A percentile compares a stretch with the other conserved stretches of the same genome.
Evolutionary conservation across 2,329 filamentous ascomycete genomes (phyloP).

Genomic region (Capronia coronata): DNA sequence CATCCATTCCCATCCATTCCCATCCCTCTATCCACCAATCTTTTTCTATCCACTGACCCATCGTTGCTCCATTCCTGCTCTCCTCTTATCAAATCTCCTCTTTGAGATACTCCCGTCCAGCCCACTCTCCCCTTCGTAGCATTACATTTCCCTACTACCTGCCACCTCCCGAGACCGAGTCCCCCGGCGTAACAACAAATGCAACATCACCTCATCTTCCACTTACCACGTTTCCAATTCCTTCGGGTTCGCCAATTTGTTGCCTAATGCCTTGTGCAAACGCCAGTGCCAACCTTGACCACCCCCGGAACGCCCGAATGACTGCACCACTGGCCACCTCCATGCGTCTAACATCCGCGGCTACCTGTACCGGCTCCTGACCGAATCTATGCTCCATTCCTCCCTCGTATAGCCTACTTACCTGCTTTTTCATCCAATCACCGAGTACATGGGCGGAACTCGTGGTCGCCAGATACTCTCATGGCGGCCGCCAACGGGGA

Average conservation of each 20-base stretch:
- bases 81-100: not conserved
- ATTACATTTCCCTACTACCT: conserved; percentile 14
- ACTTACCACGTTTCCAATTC: conserved; percentile 15
- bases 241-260: conserved; percentile 6
- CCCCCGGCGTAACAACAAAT: conserved; percentile 12
- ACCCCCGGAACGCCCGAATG: conserved; percentile 4
- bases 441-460: conserved; percentile 16
- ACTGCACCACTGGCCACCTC: conserved; percentile 5
- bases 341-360: conserved; percentile 1
- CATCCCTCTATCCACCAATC: not conserved
- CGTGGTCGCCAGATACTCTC: conserved; percentile 5
- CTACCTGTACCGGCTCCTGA: conserved; percentile 4
- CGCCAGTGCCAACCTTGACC: conserved; percentile 8
- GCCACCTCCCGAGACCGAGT: conserved; percentile 1
- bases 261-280: conserved; percentile 17
- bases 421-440: conserved; percentile 18
- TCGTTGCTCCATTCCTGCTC: not conserved
- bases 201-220: conserved; percentile 22
- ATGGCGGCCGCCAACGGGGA: conserved; percentile 27
- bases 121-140: conserved; percentile 5
- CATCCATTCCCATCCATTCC: no score
- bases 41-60: not conserved
- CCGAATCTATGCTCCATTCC: conserved; percentile 18
- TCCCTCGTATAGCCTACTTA: conserved; percentile 14
- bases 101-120: not conserved